Conservation (phyloP, 352 stramenopile species). For the Blastocystis hominis region DNA sequence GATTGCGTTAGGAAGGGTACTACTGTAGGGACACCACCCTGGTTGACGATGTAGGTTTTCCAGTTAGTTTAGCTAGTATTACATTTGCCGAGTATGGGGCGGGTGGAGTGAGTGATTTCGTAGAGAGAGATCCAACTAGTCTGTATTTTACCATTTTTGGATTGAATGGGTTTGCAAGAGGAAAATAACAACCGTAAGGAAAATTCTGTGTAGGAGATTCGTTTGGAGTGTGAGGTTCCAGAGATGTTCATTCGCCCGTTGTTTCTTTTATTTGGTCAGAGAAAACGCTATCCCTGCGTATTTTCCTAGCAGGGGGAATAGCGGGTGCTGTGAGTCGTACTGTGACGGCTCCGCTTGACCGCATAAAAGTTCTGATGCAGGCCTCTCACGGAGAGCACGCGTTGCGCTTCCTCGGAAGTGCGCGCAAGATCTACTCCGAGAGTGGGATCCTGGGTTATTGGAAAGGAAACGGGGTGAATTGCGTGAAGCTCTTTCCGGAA, state of each 20-base stretch:
- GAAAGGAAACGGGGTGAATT: conserved; percentile 61
- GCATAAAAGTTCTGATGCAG: conserved; percentile 62
- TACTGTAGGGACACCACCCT: too few species aligned
- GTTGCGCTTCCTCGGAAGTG: conserved; percentile 4
- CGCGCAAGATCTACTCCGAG: conserved; percentile 58
- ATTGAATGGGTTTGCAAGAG: too few species aligned
- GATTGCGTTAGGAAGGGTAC: too few species aligned
- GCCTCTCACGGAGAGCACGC: not conserved
- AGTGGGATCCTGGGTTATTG: conserved; percentile 59
- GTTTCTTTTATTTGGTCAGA: conserved; percentile 18
- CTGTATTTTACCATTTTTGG: too few species aligned
- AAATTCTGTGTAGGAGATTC: too few species aligned
- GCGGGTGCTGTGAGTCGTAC: conserved; percentile 60
- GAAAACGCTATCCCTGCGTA: conserved; percentile 31
- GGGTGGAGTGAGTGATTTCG: too few species aligned
- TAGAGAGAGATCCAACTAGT: too few species aligned
- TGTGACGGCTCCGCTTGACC: conserved; percentile 61
- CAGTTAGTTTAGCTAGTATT: too few species aligned
- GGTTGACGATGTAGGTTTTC: too few species aligned
- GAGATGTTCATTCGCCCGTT: not conserved
- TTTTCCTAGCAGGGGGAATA: conserved; percentile 60
- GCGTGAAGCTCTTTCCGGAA: conserved; percentile 62
- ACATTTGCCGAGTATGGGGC: too few species aligned
- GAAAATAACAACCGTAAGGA: too few species aligned
- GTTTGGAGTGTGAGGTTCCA: not conserved